phyloP scores from a whole-genome alignment of 352 stramenopile species.

The Phytophthora ohioensis region DNA sequence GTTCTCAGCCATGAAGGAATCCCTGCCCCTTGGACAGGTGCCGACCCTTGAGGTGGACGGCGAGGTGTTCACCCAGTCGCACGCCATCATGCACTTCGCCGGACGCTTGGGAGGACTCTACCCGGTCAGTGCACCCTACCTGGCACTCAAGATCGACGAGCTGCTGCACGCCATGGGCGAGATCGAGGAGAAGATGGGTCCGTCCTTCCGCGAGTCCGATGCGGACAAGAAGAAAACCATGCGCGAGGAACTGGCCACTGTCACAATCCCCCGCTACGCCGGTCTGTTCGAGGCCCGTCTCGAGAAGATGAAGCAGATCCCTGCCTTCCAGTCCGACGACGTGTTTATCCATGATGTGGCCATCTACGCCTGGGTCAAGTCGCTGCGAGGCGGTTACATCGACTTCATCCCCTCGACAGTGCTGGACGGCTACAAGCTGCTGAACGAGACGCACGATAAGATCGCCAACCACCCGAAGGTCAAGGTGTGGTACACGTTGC shows the following conservation, averaged over 20 bases:
- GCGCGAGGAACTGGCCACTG: constrained; percentile 41
- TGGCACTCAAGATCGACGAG: constrained; percentile 71
- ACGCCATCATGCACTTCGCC: constrained; percentile 76
- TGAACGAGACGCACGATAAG: constrained; percentile 44
- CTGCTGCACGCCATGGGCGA: constrained; percentile 54
- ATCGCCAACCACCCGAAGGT: constrained; percentile 46
- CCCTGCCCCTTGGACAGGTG: constrained; percentile 50
- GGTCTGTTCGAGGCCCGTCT: constrained; percentile 43
- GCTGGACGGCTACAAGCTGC: constrained; percentile 40
- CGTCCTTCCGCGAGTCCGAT: constrained; percentile 45
- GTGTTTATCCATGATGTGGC: constrained; percentile 48
- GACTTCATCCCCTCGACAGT: constrained; percentile 50
- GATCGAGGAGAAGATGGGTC: constrained; percentile 40
- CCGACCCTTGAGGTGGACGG: constrained; percentile 64
- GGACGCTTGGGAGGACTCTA: constrained; percentile 67
- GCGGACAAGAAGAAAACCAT: constrained; percentile 48
- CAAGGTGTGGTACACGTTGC: constrained; percentile 47
- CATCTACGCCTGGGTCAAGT: constrained; percentile 48
- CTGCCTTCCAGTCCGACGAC: constrained; percentile 44
- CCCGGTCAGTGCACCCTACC: constrained; percentile 44
- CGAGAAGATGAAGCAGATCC: constrained; percentile 45
- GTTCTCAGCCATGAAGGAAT: constrained; percentile 37
- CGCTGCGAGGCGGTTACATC: constrained; percentile 41
- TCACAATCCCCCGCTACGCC: constrained; percentile 43
- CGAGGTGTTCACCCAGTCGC: constrained; percentile 61